Conservation (phyloP, 1,284 basidiomycete genomes). For the Ganoderma meredithae region DNA sequence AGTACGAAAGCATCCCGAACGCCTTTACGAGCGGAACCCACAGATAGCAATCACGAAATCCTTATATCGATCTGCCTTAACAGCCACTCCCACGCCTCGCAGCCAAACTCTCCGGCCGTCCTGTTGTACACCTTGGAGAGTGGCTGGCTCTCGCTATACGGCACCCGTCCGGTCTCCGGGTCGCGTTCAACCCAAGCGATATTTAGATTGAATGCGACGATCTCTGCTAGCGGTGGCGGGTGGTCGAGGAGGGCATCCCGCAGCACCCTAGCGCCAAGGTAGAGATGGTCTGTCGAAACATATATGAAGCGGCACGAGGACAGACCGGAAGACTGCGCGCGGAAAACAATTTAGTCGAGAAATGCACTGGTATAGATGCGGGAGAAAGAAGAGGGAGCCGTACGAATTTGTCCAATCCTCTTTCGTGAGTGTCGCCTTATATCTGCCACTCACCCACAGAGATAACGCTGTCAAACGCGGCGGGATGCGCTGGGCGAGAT, state of each 20-base stretch:
- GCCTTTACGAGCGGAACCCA: no score
- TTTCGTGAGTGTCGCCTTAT: not conserved
- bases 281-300: not conserved
- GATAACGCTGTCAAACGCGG: not conserved
- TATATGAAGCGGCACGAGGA: not conserved
- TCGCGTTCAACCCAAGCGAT: not conserved
- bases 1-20: no score
- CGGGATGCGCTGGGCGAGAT: not conserved
- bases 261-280: not conserved
- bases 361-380: not conserved
- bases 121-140: not conserved
- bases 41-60: no score
- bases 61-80: not conserved
- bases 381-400: not conserved
- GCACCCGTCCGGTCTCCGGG: not conserved
- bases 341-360: not conserved
- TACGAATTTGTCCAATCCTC: not conserved
- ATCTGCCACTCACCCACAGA: not conserved
- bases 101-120: not conserved
- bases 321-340: not conserved
- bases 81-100: constrained; percentile 12
- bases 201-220: constrained; percentile 15
- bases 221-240: constrained; percentile 9
- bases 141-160: not conserved
- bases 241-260: not conserved